These are phyloP conservation scores for Trichoderma sp. DNA, from an alignment of 2,329 filamentous ascomycete species.

Conservation along the genomic window DNA sequence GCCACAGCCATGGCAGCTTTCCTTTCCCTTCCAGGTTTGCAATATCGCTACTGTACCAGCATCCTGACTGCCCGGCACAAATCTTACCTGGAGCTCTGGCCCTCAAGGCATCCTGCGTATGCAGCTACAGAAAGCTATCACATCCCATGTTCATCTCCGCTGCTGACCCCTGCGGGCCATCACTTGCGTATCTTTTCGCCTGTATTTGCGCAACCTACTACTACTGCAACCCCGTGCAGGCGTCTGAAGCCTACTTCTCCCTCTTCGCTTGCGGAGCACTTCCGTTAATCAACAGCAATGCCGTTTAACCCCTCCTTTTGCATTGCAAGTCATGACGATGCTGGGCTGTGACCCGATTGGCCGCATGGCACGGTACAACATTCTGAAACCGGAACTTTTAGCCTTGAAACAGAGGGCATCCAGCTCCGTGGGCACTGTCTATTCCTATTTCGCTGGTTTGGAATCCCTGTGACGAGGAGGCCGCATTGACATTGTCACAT, in stretches of 20 bases:
- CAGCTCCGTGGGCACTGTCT: background rate
- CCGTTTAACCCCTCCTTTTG: background rate
- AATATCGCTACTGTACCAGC: background rate
- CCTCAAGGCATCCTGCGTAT: constrained; percentile 8
- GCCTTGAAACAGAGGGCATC: constrained; percentile 13
- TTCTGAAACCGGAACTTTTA: constrained; percentile 16
- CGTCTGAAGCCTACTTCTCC: background rate
- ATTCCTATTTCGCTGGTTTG: background rate
- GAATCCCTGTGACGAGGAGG: background rate
- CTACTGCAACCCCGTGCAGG: background rate
- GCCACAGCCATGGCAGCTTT: background rate
- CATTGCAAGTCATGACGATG: background rate
- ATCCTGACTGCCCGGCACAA: background rate
- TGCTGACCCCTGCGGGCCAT: background rate
- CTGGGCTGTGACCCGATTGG: constrained; percentile 10
- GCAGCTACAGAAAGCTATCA: background rate
- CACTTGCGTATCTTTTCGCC: background rate
- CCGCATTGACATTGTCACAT: background rate
- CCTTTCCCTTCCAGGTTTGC: background rate
- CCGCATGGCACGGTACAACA: background rate
- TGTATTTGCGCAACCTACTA: background rate
- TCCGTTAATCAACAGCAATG: background rate
- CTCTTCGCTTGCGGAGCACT: background rate
- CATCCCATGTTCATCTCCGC: constrained; percentile 12
- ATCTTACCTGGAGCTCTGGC: background rate